Base-by-base conservation (phyloP, 2,329 filamentous ascomycete genomes). In the Polytolypa hystricis region DNA sequence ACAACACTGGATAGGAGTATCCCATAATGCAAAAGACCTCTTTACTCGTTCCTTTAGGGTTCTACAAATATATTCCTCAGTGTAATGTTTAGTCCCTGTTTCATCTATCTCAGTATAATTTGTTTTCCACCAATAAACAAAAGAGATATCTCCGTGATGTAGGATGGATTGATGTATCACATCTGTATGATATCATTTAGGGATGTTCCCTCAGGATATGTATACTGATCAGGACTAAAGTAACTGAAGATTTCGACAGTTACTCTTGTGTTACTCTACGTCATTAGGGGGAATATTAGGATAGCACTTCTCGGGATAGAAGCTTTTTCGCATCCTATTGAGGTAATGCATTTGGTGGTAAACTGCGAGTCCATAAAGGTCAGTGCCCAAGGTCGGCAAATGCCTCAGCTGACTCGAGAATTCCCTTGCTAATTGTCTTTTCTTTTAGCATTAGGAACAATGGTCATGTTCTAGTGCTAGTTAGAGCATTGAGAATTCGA, bases 81-180 rank as follows among this genome's bases (percentile, higher is more conserved):
- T 33, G 23, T 40, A 38, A 11, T 41, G 38, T 26, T 30, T 30
- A 9, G 33, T 27, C 8, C 42, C 42, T 6, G 27, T 16, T 4
- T 25, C 32, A 29, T 40, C 40, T 15, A 12, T 39, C 29, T 38
- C 40, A 1, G 33, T 38, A 28, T 33, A 44, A 28, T 33, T 40
- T 11, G 15, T 26, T 15, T 44, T 44, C 42, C 42, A 44, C 39
- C 42, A 44, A 28, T 35, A 36, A 5, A 40, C 27, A 28, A 45
- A 32, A 2, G 41, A 41, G 3, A 30, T 30, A 15, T 45, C 43
- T 16, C 35, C 40, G 16, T 33, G 38, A 31, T 41, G 43, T 21
- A 43, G 32, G 14, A 45, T 39, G 2, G 36, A 34, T 43, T 43
- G 43, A 12, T 41, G 43, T 25, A 45, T 35, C 26, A 45, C 29